Conservation (phyloP, 208 protist genomes). For the Trypanosoma scelopori region DNA sequence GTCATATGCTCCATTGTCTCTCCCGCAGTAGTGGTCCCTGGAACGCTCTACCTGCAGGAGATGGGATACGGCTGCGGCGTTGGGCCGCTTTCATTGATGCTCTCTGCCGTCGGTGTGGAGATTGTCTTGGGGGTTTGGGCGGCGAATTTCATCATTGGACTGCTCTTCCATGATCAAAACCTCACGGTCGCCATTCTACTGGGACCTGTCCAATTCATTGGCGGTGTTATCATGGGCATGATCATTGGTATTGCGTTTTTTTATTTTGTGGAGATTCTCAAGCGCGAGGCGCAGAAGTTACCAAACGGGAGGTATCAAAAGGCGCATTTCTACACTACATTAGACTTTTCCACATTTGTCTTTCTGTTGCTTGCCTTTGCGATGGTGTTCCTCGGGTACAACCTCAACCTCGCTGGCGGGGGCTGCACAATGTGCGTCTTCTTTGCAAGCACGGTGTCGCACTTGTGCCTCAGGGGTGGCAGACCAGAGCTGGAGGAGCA, state of each 20-base stretch:
- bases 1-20: constrained; percentile 77
- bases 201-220: constrained; percentile 73
- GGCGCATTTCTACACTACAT: constrained; percentile 53
- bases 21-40: constrained; percentile 74
- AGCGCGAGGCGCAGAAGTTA: constrained; percentile 62
- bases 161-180: constrained; percentile 66
- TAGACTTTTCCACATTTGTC: constrained; percentile 59
- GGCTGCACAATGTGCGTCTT: constrained; percentile 75
- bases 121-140: constrained; percentile 79
- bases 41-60: constrained; percentile 69
- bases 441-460: constrained; percentile 70
- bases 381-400: constrained; percentile 75
- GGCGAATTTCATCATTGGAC: constrained; percentile 73
- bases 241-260: constrained; percentile 62
- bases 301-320: constrained; percentile 65
- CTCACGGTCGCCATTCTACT: constrained; percentile 54
- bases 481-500: constrained; percentile 58
- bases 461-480: constrained; percentile 56
- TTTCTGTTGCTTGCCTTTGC: constrained; percentile 47
- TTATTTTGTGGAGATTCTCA: constrained; percentile 72
- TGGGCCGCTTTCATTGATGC: constrained; percentile 65
- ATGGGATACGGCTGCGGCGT: constrained; percentile 62
- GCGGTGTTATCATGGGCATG: constrained; percentile 55
- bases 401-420: constrained; percentile 55
- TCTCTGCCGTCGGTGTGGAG: constrained; percentile 70